Evolutionary conservation across 768 basidiomycete genomes (phyloP), one percentile per base, ranked within the genome.

Genomic region (Termitomyces sp.): DNA sequence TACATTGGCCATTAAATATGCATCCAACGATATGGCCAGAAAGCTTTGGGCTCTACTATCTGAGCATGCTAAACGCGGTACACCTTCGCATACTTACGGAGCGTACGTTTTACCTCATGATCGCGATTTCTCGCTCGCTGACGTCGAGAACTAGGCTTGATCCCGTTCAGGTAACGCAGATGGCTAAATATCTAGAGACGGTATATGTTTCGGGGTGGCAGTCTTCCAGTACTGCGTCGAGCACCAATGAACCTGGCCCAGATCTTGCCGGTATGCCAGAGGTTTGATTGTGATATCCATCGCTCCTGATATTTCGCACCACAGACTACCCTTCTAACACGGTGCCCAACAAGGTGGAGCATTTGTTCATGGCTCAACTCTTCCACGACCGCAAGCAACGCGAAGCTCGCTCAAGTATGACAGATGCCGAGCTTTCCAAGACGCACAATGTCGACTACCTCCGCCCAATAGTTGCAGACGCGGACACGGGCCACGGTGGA

Each of bases 311-410:
- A 9, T 32, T 8, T 5, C 11, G 3, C 11, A 12, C 35, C 46
- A 3, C 34, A 93, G 95, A 98, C 71, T 98, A 98, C 74, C 97
- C 97, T 2, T 96, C 91, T 49, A 98, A 98, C 78, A 98, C 97
- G 21, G 96, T 98, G 1, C 97, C 97, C 2, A 93, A 92, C 80
- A 98, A 98, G 79, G 97, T 98, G 60, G 93, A 98, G 70, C 97
- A 98, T 61, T 80, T 98, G 52, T 98, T 98, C 83, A 83, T 89
- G 80, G 96, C 97, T 0, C 97, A 98, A 70, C 85, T 98, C 42
- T 98, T 98, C 86, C 97, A 99, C 70, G 97, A 99, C 75, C 88
- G 96, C 61, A 98, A 97, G 72, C 96, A 98, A 70, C 86, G 84
- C 54, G 90, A 94, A 68, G 82, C 76, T 7, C 89, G 93, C 23